Evolutionary conservation across 257 asterid species (phyloP), one percentile per base, ranked within the genome.

Genomic region (Catharanthus roseus): DNA sequence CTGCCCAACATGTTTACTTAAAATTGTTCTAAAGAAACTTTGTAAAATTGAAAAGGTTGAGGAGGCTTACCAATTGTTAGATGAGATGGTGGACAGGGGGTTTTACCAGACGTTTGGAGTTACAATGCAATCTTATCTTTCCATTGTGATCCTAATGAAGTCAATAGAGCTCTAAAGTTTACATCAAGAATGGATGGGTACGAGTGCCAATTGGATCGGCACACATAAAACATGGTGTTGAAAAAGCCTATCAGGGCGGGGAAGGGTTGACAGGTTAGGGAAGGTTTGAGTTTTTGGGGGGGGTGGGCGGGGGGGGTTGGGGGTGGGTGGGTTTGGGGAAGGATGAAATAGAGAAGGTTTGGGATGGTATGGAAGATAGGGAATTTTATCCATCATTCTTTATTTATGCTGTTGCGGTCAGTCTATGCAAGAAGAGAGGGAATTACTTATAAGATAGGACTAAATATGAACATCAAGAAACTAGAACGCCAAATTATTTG

Each of bases 71-170:
- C 81, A 80, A 84, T 85, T 93, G 70, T 74, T 93, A 2, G 82
- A 79, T n/a, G 97, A 93, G 80, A 93, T 93, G 96, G 58, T 82
- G 4, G 77, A 73, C 24, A 82, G 71, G 91, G 83, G 33, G 81
- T 61, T 19, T 81, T 62, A 74, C 96, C 96, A 0, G 95, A 93
- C 73, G 77, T 85, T 2, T 91, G 96, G 95, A 86, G 95, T 77
- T 91, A 86, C 82, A 89, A 91, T 73, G 81, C 90, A 0, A 77
- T 93, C 66, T 51, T 93, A 69, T 77, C 88, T 38, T 78, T 36
- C 58, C 97, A 93, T 50, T 91, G 96, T 73, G 96, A 91, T 77
- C 90, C 68, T 2, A 85, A 80, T 41, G 97, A 93, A 85, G 96
- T 87, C 34, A 93, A 91, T 61, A 73, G 67, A 58, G 93, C 96